Base-by-base conservation (phyloP, 208 protist species). In the Leishmania tarentolae region DNA sequence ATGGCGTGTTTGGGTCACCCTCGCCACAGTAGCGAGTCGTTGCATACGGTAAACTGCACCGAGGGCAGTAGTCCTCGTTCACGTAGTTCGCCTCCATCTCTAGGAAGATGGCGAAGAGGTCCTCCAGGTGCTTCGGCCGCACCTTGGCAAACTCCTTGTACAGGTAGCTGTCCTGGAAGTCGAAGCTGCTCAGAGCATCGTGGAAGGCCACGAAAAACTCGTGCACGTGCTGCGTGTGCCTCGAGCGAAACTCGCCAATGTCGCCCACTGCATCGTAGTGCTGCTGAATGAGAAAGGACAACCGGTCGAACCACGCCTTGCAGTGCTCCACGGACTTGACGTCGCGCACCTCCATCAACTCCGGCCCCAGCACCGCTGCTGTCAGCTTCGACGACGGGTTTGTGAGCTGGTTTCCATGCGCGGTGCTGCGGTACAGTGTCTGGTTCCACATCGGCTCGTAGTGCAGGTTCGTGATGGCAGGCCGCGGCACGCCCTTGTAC, bases 21-120 rank as follows among this genome's bases (percentile, higher is more conserved):
- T 98, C 92, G 35, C 95, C 95, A 66, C 95, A 98, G 87, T 89
- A 97, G 24, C 90, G 91, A 53, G 95, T 98, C 56, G 86, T 93
- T 42, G 85, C 89, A 78, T 93, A 93, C 35, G 95, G 92, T 37
- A 97, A 81, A 76, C 93, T 97, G 88, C 95, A 98, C 8, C 95
- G 90, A 13, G 95, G 95, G 85, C 95, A 98, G 88, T 90, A 93
- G 71, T 92, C 90, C 63, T 89, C 73, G 69, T 96, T 73, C 21
- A 98, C 89, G 81, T 97, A 97, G 78, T 98, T 98, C 53, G 83
- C 85, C 89, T 98, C 93, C 93, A 98, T 98, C 85, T 98, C 95
- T n/a, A 98, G 83, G 56, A 98, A 97, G 83, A 97, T 87, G 65
- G 84, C 95, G 76, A 97, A 98, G 53, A 98, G 69, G 81, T 98